These are phyloP conservation scores for Sanghuangporus baumii DNA, from an alignment of 1,284 basidiomycete species.

Conservation along the genomic window DNA sequence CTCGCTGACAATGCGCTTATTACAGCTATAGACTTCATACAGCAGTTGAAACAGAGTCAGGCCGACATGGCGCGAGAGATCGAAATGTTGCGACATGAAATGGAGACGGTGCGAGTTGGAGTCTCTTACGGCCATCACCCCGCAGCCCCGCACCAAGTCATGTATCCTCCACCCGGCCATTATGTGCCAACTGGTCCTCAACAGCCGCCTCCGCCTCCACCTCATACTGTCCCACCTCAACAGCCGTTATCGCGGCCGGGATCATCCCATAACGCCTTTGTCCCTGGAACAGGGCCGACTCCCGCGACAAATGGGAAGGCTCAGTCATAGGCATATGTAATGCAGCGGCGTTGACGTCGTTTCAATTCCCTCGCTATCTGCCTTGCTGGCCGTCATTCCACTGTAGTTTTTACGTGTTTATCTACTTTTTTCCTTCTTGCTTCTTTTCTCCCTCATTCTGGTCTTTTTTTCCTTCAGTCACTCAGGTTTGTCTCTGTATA, in stretches of 20 bases:
- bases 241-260: conserved; percentile 26
- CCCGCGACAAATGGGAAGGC: conserved; percentile 16
- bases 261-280: conserved; percentile 47
- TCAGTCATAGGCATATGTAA: conserved; percentile 4
- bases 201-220: conserved; percentile 30
- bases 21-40: conserved; percentile 84
- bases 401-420: conserved; percentile 15
- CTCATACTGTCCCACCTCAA: conserved; percentile 37
- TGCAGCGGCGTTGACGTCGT: conserved; percentile 7
- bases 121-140: conserved; percentile 41
- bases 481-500: conserved; percentile 1
- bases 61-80: conserved; percentile 74
- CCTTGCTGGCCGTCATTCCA: neutral
- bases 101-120: conserved; percentile 60
- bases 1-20: conserved; percentile 5
- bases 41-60: conserved; percentile 67
- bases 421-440: conserved; percentile 7
- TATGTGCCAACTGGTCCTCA: conserved; percentile 21
- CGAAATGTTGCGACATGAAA: conserved; percentile 70
- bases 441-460: neutral
- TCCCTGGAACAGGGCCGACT: conserved; percentile 30
- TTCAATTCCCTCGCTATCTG: neutral
- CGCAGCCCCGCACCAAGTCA: conserved; percentile 45
- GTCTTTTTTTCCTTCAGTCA: neutral
- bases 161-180: conserved; percentile 35